A percentile compares a stretch with the other conserved stretches of the same genome.
These are phyloP conservation scores for Rhizopus microsporus DNA, from an alignment of 371 early-diverging fungal species.

Conservation along the genomic window DNA sequence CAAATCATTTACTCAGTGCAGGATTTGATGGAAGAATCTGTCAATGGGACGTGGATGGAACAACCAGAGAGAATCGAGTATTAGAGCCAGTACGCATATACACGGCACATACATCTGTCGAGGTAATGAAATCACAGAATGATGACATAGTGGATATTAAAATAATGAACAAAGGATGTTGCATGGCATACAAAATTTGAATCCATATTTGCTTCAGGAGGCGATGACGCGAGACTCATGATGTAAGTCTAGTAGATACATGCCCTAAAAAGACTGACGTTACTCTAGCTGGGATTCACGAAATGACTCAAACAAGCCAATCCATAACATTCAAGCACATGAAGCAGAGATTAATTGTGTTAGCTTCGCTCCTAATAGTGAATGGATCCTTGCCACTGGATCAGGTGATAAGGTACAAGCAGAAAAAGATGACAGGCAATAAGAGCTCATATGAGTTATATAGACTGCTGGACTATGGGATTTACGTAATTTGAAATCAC, in stretches of 20 bases:
- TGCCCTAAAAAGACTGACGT: not conserved
- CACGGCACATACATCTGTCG: constrained; percentile 89
- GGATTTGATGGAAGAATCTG: constrained; percentile 87
- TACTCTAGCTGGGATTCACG: constrained; percentile 72
- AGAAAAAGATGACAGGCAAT: not conserved
- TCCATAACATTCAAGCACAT: constrained; percentile 85
- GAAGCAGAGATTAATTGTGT: constrained; percentile 93
- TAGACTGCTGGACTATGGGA: constrained; percentile 96
- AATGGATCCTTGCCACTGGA: constrained; percentile 93
- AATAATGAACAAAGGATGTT: constrained; percentile 69
- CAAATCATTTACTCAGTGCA: constrained; percentile 80
- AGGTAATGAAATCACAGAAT: constrained; percentile 48
- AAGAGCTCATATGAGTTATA: not conserved
- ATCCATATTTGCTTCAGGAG: constrained; percentile 92
- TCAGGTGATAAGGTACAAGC: constrained; percentile 81
- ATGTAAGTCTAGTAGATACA: constrained; percentile 57
- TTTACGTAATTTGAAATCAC: constrained; percentile 81
- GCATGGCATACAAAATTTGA: constrained; percentile 87
- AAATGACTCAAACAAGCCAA: constrained; percentile 60
- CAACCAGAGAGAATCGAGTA: constrained; percentile 65
- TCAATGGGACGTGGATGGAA: constrained; percentile 64
- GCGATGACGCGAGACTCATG: constrained; percentile 91
- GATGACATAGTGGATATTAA: not conserved
- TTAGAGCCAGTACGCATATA: constrained; percentile 79
- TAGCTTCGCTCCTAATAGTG: constrained; percentile 89